Conservation (phyloP, 176 grass and related monocot genomes). For the Oropetium thomaeum region DNA sequence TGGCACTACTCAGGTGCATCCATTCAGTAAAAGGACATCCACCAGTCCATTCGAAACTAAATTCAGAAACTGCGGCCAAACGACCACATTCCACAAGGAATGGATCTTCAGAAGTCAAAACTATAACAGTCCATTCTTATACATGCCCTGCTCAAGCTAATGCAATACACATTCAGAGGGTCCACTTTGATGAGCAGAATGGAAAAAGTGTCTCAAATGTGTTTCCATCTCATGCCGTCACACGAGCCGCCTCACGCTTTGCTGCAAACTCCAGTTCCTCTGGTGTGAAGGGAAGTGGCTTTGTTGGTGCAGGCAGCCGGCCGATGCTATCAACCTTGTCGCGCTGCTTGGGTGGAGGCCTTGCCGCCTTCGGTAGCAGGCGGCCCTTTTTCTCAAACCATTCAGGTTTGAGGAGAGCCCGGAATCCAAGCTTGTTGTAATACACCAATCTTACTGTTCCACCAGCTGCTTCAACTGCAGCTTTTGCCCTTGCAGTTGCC, state of each 20-base stretch:
- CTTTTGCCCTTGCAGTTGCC: slow-evolving; percentile 76
- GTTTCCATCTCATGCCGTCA: slow-evolving; percentile 2
- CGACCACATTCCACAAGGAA: not conserved
- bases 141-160: not conserved
- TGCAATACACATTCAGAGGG: not conserved
- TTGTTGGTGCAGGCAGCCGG: slow-evolving; percentile 73
- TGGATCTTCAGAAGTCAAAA: not conserved
- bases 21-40: not conserved
- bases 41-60: not conserved
- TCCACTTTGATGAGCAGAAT: slow-evolving; percentile 7
- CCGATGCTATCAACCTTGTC: slow-evolving; percentile 83
- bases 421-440: slow-evolving; percentile 89
- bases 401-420: slow-evolving; percentile 78
- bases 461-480: slow-evolving; percentile 75
- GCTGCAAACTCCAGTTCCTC: slow-evolving; percentile 53
- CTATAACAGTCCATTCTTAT: slow-evolving; percentile 6
- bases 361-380: slow-evolving; percentile 69
- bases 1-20: not conserved
- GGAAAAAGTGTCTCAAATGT: not conserved
- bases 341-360: slow-evolving; percentile 81
- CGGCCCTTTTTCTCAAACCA: slow-evolving; percentile 97
- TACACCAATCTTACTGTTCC: slow-evolving; percentile 83
- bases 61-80: not conserved
- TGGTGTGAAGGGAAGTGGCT: slow-evolving; percentile 67
- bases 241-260: slow-evolving; percentile 35